Evolutionary conservation across 2,329 filamentous ascomycete species (phyloP).

Genomic region (Pyrenochaeta sp.): DNA sequence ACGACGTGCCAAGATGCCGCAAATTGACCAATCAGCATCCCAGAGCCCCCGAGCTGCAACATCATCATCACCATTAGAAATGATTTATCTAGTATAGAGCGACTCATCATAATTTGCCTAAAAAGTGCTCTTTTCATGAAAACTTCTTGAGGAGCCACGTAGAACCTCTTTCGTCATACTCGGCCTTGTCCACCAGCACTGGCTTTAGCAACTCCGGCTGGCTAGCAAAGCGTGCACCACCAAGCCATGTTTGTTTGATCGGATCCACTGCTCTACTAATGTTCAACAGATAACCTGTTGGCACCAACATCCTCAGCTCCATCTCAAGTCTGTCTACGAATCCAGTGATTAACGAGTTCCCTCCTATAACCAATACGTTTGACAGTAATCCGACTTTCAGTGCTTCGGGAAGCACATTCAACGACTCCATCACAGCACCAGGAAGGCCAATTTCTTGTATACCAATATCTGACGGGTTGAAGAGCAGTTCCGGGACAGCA

Average conservation of each 20-base stretch:
- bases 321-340: conserved; percentile 80
- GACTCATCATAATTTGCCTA: neutral
- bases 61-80: too few relatives aligned
- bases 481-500: conserved; percentile 86
- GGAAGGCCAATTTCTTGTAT: conserved; percentile 84
- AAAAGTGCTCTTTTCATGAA: conserved; percentile 32
- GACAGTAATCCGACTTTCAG: conserved; percentile 84
- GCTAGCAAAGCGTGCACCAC: conserved; percentile 79
- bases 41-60: conserved; percentile 17
- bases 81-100: too few relatives aligned
- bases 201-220: conserved; percentile 71
- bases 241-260: conserved; percentile 82
- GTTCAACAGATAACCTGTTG: conserved; percentile 41
- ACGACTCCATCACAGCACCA: conserved; percentile 81
- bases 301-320: conserved; percentile 70
- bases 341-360: conserved; percentile 80
- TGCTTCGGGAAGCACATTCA: conserved; percentile 78
- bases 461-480: conserved; percentile 85
- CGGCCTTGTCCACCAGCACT: conserved; percentile 80
- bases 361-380: conserved; percentile 89
- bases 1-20: conserved; percentile 24
- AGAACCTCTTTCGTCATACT: conserved; percentile 86
- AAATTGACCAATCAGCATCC: conserved; percentile 28
- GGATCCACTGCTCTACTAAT: conserved; percentile 72
- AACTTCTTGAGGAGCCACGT: conserved; percentile 80